Percentiles rank a stretch among this genome's conserved stretches.
These are phyloP conservation scores for Arthroderma sp. DNA, from an alignment of 2,329 filamentous ascomycete species.

Conservation along the genomic window DNA sequence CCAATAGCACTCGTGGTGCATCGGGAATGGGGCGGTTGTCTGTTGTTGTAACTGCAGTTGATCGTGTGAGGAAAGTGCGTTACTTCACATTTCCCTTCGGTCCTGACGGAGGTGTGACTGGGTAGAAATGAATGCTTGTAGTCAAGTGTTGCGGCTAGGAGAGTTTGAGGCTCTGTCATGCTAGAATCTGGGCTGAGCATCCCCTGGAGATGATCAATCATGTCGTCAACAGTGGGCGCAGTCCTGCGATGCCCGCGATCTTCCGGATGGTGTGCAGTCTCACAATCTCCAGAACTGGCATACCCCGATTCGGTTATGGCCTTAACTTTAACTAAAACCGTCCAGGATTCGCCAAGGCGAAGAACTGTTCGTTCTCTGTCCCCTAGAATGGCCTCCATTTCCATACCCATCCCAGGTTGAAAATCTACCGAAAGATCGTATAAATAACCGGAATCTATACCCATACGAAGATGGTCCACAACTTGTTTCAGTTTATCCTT, in stretches of 20 bases:
- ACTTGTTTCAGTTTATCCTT: conserved; percentile 14
- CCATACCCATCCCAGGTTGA: conserved; percentile 13
- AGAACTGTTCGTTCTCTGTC: conserved; percentile 12
- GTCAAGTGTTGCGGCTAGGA: conserved; percentile 17
- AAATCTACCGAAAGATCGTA: conserved; percentile 16
- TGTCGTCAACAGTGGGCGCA: conserved; percentile 11
- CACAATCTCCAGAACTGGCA: conserved; percentile 5
- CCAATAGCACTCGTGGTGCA: not conserved
- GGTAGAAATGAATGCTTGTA: conserved; percentile 23
- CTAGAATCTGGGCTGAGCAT: conserved; percentile 15
- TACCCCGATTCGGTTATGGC: conserved; percentile 1
- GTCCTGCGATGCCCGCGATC: not conserved
- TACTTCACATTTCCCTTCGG: conserved; percentile 15
- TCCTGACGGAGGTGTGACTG: conserved; percentile 11
- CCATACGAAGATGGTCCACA: conserved; percentile 18
- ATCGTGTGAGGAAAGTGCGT: conserved; percentile 3
- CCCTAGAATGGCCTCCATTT: conserved; percentile 14
- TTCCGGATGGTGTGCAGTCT: not conserved
- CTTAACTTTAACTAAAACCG: conserved; percentile 15
- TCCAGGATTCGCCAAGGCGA: conserved; percentile 23
- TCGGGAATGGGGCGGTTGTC: not conserved
- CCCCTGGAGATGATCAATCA: conserved; percentile 19
- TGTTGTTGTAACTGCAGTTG: not conserved
- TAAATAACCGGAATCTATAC: conserved; percentile 17
- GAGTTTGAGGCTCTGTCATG: conserved; percentile 10